Evolutionary conservation across 192 early-diverging fungal genomes (phyloP).

Genomic region (Glomus cerebriforme): DNA sequence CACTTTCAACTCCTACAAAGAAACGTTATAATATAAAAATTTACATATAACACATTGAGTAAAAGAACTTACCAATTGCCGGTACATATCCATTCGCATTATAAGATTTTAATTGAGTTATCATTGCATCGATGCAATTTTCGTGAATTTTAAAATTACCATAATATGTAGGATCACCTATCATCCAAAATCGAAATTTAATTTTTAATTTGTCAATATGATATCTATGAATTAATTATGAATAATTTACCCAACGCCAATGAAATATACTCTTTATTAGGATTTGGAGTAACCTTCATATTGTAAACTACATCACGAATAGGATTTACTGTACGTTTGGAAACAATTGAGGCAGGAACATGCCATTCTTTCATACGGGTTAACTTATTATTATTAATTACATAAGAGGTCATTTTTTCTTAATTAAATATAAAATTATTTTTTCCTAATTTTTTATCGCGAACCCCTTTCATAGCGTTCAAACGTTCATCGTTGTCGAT

Average conservation of each 20-base stretch:
- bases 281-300: constrained; percentile 65
- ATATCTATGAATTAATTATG: not conserved
- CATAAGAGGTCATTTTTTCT: no score
- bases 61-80: constrained; percentile 58
- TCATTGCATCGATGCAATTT: constrained; percentile 70
- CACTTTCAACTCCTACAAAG: constrained; percentile 47
- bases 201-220: not conserved
- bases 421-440: no score
- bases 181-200: not conserved
- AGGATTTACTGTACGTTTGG: constrained; percentile 81
- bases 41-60: not conserved
- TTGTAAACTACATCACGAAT: constrained; percentile 86
- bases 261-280: constrained; percentile 63
- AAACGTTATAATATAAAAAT: not conserved
- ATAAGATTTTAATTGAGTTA: constrained; percentile 64
- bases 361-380: constrained; percentile 39
- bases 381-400: no score
- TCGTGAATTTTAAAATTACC: constrained; percentile 87
- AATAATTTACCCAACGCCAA: constrained; percentile 53
- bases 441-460: no score
- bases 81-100: constrained; percentile 84
- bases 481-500: no score
- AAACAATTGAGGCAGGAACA: constrained; percentile 63
- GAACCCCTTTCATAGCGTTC: no score
- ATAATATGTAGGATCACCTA: constrained; percentile 86